Base-by-base conservation (phyloP, 805 yeast genomes). In the Isabelozyma pseudorhagii region DNA sequence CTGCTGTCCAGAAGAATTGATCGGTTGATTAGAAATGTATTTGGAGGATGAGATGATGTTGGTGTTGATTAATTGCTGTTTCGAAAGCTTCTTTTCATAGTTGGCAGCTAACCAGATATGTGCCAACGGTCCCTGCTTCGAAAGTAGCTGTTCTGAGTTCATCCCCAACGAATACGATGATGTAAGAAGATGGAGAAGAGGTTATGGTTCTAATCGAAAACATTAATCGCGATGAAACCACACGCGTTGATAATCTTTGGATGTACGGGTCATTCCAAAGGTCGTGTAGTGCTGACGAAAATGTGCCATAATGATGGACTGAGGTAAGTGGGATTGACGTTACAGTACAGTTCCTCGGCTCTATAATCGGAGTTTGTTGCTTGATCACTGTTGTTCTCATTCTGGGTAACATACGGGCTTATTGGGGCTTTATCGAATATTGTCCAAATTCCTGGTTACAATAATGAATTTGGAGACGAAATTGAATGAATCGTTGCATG, bases 21-120 rank as follows among this genome's bases (percentile, higher is more conserved):
- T 83, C 18, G 88, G 90, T 52, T 77, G 73, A 28, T 86, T 80
- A 14, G 92, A 57, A 28, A 69, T 55, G 51, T 60, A 57, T 43
- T 56, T 56, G 8, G 78, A 67, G 1, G 77, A 85, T 51, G 83
- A 79, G 11, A 79, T 63, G 50, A 92, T 84, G 57, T 87, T 81
- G 11, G 97, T 85, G 57, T 80, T 84, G 45, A 89, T 72, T 42
- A 85, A 74, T 61, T 88, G 93, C 47, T 81, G 82, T 58, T 86
- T 85, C 41, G 91, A 78, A 34, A 89, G 78, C 56, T 84, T 85
- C 58, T 83, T 82, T 57, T 91, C 96, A 68, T 91, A 78, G 62
- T 89, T 91, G 17, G 97, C 93, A 8, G 97, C 97, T 44, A 91
- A 75, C 97, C 97, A 91, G 8, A 90, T 91, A 55, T 85, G 88